Evolutionary conservation across 2,329 filamentous ascomycete species (phyloP).

Genomic region (Phaeosphaeriaceae sp.): DNA sequence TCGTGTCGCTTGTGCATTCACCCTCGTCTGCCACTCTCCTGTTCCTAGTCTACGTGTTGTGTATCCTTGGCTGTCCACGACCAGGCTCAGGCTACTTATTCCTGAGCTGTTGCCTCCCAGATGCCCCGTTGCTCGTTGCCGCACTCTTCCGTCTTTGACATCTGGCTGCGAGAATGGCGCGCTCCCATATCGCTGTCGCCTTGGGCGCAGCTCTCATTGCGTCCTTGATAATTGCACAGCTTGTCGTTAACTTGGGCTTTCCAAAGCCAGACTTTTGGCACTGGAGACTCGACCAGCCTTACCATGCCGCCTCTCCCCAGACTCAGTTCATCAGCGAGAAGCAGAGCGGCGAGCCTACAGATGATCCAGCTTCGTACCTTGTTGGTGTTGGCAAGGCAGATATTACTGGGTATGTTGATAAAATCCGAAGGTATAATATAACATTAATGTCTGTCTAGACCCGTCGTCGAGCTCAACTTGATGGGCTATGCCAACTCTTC

Average conservation of each 20-base stretch:
- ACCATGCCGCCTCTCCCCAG: constrained; percentile 27
- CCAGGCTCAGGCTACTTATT: constrained; percentile 1
- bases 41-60: not conserved
- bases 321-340: constrained; percentile 36
- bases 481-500: constrained; percentile 90
- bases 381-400: constrained; percentile 76
- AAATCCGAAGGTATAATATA: not conserved
- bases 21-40: not conserved
- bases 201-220: constrained; percentile 45
- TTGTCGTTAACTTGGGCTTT: constrained; percentile 44
- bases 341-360: constrained; percentile 33
- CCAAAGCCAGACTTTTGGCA: constrained; percentile 49
- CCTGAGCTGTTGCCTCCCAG: constrained; percentile 2
- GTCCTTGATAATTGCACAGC: constrained; percentile 44
- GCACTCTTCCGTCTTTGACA: constrained; percentile 26
- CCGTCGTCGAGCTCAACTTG: constrained; percentile 88
- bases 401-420: constrained; percentile 67
- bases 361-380: constrained; percentile 62
- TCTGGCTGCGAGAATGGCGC: constrained; percentile 45
- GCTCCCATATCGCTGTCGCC: constrained; percentile 49
- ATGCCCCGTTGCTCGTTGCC: constrained; percentile 15
- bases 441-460: constrained; percentile 55
- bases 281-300: constrained; percentile 31
- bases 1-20: not conserved
- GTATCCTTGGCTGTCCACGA: not conserved